Evolutionary conservation across 495 filamentous ascomycete genomes (phyloP), one percentile per base, ranked within the genome.

Genomic region (Penicillium waksmanii): DNA sequence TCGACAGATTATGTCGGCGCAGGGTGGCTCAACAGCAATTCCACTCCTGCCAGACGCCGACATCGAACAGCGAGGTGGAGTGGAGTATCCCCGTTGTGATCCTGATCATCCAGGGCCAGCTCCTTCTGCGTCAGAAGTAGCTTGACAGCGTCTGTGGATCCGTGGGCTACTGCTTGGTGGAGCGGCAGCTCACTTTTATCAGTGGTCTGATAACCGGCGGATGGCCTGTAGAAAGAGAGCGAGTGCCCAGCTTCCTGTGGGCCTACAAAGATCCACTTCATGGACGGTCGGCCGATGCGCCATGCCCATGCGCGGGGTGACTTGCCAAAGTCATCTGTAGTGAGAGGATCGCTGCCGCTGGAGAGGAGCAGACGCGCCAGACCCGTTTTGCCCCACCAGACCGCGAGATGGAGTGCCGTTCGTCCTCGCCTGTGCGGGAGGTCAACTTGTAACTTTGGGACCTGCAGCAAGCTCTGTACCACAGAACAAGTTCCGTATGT

Each of bases 51-150:
- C 9, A 15, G 40, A 47, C 47, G 42, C 10, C 53, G 18, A 19
- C 21, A 56, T 27, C 27, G 21, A 55, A 63, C 36, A 19, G 56
- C 61, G 23, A 63, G 56, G 51, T 63, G 3, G 34, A 63, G 38
- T 46, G 52, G 48, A 19, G 56, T 59, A 51, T 56, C 33, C 8
- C 61, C 52, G 8, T 63, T 53, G 3, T 47, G 23, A 31, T 63
- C 42, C 15, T 59, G 11, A 6, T 21, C 49, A 10, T 55, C 40
- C 2, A 60, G 25, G 11, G 33, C 13, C 4, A 18, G 25, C 11
- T 42, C 21, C 12, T 59, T 56, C 40, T 46, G 17, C 40, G 25
- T 17, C 11, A 63, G 61, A 51, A 63, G 52, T 15, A 42, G 40
- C 12, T 42, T n/a, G 34, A 63, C 13, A 56, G 31, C 48, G 15